phyloP scores from a whole-genome alignment of 371 early-diverging fungal genomes.

The Rhizopus stolonifer region DNA sequence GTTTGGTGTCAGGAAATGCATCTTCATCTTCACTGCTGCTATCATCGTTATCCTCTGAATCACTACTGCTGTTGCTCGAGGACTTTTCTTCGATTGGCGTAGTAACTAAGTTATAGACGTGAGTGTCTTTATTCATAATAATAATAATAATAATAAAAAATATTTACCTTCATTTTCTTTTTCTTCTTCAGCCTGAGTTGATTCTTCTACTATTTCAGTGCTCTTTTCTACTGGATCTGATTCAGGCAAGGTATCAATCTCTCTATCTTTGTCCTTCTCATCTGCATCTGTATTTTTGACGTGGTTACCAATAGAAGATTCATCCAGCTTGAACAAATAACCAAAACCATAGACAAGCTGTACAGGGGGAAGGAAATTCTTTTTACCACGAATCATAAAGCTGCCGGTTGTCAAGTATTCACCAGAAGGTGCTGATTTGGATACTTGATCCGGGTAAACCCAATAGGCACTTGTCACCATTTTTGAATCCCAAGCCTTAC shows the following conservation, averaged over 20 bases:
- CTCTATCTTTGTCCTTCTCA: background rate
- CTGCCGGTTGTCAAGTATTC: slow-evolving; percentile 95
- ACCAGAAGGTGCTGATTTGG: slow-evolving; percentile 96
- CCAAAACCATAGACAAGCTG: slow-evolving; percentile 98
- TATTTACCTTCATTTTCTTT: background rate
- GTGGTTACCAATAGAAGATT: slow-evolving; percentile 72
- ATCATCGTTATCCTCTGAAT: slow-evolving; percentile 21
- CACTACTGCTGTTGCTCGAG: background rate
- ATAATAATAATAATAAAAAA: background rate
- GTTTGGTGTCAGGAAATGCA: slow-evolving; percentile 64
- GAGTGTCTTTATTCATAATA: no score
- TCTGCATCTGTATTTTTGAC: slow-evolving; percentile 35
- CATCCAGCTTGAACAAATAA: slow-evolving; percentile 88
- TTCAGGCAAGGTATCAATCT: background rate
- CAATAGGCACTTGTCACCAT: slow-evolving; percentile 96
- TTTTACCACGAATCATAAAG: slow-evolving; percentile 98
- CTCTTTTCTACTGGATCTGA: background rate
- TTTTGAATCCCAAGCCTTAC: slow-evolving; percentile 98
- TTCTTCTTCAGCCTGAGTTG: slow-evolving; percentile 12
- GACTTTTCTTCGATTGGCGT: background rate
- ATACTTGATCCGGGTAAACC: slow-evolving; percentile 91
- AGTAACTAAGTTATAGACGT: no score
- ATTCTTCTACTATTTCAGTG: slow-evolving; percentile 5
- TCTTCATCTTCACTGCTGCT: slow-evolving; percentile 41
- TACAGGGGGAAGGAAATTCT: slow-evolving; percentile 93